Base-by-base conservation (phyloP, 306 rosid species). In the Herpetospermum pedunculosum region DNA sequence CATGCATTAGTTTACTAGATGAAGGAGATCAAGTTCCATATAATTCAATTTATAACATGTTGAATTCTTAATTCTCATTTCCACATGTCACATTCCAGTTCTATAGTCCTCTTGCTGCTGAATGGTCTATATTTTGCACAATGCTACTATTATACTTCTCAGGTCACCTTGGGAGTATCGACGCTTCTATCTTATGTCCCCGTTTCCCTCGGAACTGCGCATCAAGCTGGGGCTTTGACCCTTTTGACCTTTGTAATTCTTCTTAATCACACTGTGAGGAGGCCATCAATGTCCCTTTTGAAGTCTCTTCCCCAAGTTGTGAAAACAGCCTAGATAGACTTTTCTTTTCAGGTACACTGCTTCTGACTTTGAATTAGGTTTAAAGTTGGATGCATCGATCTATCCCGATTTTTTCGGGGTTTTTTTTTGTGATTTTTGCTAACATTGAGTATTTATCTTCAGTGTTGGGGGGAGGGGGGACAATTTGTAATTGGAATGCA, bases 211-310 rank as follows among this genome's bases (percentile, higher is more conserved):
- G 96, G 96, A 47, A 82, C 89, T 10, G 95, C 95, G 23, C 96
- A 90, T 87, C 98, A 92, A 74, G 95, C 96, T 2, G 96, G 98
- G 25, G 98, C 96, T 73, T 85, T 92, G 78, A 87, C 95, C 5
- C 95, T 92, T 55, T 40, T 92, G 84, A 85, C 96, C 2, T 75
- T 92, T 47, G 60, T 85, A 86, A 58, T 90, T 71, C 81, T 88
- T 74, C 90, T 92, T 62, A 88, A 80, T 62, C 98, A 92, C 85
- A 90, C 91, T 0, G 81, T 90, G 69, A 84, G 96, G 49, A 88
- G 69, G 84, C 98, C 98, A 0, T 92, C 98, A 5, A 40, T 76
- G 35, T 3, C 83, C 77, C 92, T 88, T 82, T 86, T 88, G 47
- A 90, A 90, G 79, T 78, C 98, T 68, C 85, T 92, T 60, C 91